These are phyloP conservation scores for Aaosphaeria pasadenensis DNA, from an alignment of 2,329 filamentous ascomycete species.

Conservation along the genomic window DNA sequence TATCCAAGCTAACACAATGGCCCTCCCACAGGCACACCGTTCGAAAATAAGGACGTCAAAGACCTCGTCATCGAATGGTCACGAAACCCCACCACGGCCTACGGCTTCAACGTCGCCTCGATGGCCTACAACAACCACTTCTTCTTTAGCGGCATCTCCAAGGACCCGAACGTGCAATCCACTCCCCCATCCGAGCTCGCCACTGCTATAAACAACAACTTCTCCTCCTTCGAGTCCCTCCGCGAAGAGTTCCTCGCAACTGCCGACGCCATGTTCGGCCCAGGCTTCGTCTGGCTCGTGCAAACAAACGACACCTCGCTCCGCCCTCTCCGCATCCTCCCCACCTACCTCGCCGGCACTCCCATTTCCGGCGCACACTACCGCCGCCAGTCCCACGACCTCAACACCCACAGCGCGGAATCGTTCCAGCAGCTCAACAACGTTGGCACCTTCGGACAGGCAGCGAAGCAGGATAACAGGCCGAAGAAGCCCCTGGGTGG, in stretches of 20 bases:
- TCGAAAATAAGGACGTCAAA: conserved; percentile 61
- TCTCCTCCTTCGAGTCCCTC: conserved; percentile 80
- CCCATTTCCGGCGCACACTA: conserved; percentile 84
- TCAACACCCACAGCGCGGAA: conserved; percentile 56
- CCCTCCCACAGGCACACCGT: conserved; percentile 55
- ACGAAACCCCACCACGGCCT: conserved; percentile 72
- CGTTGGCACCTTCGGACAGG: conserved; percentile 39
- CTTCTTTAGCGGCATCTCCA: conserved; percentile 65
- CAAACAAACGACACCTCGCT: conserved; percentile 44
- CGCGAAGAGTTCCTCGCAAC: conserved; percentile 75
- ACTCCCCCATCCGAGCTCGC: conserved; percentile 50
- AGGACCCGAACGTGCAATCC: conserved; percentile 20
- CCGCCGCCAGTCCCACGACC: conserved; percentile 65
- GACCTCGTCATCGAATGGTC: conserved; percentile 72
- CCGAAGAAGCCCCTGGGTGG: conserved; percentile 60
- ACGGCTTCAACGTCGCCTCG: conserved; percentile 91
- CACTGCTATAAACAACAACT: conserved; percentile 63
- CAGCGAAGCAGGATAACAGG: conserved; percentile 20
- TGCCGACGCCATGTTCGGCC: conserved; percentile 89
- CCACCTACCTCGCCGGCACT: conserved; percentile 87
- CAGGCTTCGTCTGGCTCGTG: conserved; percentile 95
- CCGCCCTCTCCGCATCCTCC: conserved; percentile 64
- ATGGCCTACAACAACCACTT: conserved; percentile 92
- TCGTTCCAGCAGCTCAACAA: conserved; percentile 32
- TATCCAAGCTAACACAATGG: neutral